A percentile compares a stretch with the other conserved stretches of the same genome.
These are phyloP conservation scores for Cladosporium colombiae DNA, from an alignment of 2,329 filamentous ascomycete species.

Conservation along the genomic window DNA sequence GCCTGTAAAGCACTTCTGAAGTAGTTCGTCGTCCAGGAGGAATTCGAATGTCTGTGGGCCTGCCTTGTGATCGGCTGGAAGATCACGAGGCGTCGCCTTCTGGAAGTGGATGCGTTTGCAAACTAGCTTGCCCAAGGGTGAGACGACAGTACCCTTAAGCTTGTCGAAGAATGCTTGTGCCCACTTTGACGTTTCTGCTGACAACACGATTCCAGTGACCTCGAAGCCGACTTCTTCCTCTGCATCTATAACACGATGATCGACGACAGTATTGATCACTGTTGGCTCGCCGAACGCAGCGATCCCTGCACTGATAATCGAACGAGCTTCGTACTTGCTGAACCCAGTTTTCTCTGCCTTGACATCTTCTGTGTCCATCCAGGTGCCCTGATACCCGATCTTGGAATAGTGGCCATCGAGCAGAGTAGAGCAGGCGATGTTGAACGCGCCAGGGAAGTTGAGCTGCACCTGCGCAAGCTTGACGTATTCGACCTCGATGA, in stretches of 20 bases:
- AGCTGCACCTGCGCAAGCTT: slow-evolving; percentile 54
- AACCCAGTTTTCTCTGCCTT: background rate
- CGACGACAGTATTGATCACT: background rate
- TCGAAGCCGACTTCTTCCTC: slow-evolving; percentile 56
- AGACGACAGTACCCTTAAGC: slow-evolving; percentile 44
- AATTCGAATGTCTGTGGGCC: slow-evolving; percentile 55
- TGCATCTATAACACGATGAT: background rate
- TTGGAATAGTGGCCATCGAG: slow-evolving; percentile 59
- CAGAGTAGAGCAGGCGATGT: slow-evolving; percentile 69
- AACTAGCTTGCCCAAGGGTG: slow-evolving; percentile 55
- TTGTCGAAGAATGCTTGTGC: slow-evolving; percentile 51
- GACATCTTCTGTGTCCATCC: slow-evolving; percentile 44
- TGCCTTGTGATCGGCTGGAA: slow-evolving; percentile 24
- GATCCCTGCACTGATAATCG: slow-evolving; percentile 5
- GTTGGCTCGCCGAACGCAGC: background rate
- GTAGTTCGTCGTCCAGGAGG: slow-evolving; percentile 65
- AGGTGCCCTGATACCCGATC: slow-evolving; percentile 40
- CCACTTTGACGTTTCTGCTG: slow-evolving; percentile 40
- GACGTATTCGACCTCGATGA: slow-evolving; percentile 67
- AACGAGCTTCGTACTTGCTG: background rate
- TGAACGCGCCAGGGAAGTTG: slow-evolving; percentile 72
- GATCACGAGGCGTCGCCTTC: slow-evolving; percentile 29
- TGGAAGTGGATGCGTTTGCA: slow-evolving; percentile 54
- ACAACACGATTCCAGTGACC: slow-evolving; percentile 54
- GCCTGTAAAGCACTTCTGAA: slow-evolving; percentile 62